Percentiles rank a stretch among this genome's conserved stretches.
phyloP scores from a whole-genome alignment of 2,329 filamentous ascomycete genomes.

The Aspergillus cejpii region DNA sequence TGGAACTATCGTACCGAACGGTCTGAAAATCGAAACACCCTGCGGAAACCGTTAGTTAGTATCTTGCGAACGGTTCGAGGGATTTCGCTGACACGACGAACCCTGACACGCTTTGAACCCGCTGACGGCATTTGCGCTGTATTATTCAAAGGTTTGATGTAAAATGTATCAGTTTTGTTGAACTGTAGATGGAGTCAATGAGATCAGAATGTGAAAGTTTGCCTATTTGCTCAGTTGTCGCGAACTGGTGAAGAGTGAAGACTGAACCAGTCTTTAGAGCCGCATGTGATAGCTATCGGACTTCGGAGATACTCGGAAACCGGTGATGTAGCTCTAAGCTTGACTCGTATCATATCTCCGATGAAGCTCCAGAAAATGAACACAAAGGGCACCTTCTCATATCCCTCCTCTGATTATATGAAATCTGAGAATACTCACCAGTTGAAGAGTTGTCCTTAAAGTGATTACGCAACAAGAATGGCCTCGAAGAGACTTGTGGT shows the following conservation, averaged over 20 bases:
- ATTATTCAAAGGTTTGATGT: neutral
- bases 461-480: constrained; percentile 32
- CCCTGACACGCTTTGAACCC: constrained; percentile 50
- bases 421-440: neutral
- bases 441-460: constrained; percentile 1
- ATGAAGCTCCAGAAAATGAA: neutral
- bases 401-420: neutral
- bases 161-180: neutral
- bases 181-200: neutral
- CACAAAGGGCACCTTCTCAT: neutral
- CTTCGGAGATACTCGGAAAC: neutral
- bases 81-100: constrained; percentile 26
- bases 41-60: constrained; percentile 23
- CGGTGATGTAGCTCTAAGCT: neutral
- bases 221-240: neutral
- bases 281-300: neutral
- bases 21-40: constrained; percentile 44
- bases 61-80: neutral
- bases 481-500: constrained; percentile 75
- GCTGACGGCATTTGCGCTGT: constrained; percentile 45
- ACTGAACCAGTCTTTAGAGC: too few relatives aligned
- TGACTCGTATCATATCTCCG: neutral
- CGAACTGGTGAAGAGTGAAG: neutral
- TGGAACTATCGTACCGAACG: constrained; percentile 37
- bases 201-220: neutral